Evolutionary conservation across 2,329 filamentous ascomycete species (phyloP).

Genomic region (Ophiostoma novo-ulmi): DNA sequence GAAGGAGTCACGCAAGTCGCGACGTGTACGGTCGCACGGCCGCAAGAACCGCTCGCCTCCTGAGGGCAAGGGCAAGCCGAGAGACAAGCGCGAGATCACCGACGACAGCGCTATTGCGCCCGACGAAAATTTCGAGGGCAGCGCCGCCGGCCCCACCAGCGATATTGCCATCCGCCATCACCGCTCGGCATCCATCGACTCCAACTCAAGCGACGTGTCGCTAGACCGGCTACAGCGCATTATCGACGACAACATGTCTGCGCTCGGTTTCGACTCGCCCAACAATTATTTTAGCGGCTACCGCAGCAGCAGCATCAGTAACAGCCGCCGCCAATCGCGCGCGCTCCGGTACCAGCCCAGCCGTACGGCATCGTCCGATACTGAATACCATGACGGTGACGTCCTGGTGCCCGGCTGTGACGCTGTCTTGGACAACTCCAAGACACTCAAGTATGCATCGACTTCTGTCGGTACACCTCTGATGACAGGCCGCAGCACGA

Average conservation of each 20-base stretch:
- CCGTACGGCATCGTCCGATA: slow-evolving; percentile 67
- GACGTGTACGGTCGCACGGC: slow-evolving; percentile 36
- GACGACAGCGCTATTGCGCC: slow-evolving; percentile 4
- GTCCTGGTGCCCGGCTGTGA: slow-evolving; percentile 79
- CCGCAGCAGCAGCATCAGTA: slow-evolving; percentile 7
- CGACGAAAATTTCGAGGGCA: background rate
- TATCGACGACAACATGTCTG: slow-evolving; percentile 59
- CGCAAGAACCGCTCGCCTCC: slow-evolving; percentile 34
- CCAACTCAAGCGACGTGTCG: slow-evolving; percentile 65
- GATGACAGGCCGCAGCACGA: slow-evolving; percentile 34
- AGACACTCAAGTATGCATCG: slow-evolving; percentile 65
- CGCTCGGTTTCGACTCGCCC: slow-evolving; percentile 43
- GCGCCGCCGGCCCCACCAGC: background rate
- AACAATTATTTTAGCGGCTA: slow-evolving; percentile 1
- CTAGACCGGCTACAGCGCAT: slow-evolving; percentile 79
- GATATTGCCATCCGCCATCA: slow-evolving; percentile 5
- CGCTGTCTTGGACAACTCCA: slow-evolving; percentile 80
- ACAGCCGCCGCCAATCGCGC: slow-evolving; percentile 32
- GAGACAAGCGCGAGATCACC: background rate
- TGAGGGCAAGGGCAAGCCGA: slow-evolving; percentile 36
- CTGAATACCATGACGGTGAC: slow-evolving; percentile 78
- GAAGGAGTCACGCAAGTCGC: slow-evolving; percentile 52
- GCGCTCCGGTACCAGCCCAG: slow-evolving; percentile 39
- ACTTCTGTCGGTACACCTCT: slow-evolving; percentile 42
- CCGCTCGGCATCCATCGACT: slow-evolving; percentile 54